These are phyloP conservation scores for Malassezia slooffiae DNA, from an alignment of 1,284 basidiomycete species.

Conservation along the genomic window DNA sequence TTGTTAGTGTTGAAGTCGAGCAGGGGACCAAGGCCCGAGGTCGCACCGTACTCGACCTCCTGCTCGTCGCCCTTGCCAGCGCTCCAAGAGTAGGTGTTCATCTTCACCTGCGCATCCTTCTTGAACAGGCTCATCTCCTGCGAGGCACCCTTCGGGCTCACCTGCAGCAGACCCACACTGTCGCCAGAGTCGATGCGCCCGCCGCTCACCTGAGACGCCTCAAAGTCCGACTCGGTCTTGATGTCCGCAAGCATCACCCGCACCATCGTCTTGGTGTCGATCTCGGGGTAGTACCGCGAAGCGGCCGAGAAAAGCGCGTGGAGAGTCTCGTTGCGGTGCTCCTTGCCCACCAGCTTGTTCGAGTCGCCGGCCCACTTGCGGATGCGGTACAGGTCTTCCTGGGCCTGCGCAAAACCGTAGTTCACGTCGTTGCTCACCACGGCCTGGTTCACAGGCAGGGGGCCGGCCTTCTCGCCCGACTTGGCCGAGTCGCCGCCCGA, in stretches of 20 bases:
- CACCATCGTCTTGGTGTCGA: constrained; percentile 25
- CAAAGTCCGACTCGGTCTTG: constrained; percentile 40
- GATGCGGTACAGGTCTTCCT: constrained; percentile 32
- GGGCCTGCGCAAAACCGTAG: constrained; percentile 29
- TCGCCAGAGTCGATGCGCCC: constrained; percentile 34
- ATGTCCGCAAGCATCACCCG: constrained; percentile 41
- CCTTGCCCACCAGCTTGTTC: constrained; percentile 18
- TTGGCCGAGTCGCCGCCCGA: too few species aligned
- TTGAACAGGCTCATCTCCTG: constrained; percentile 29
- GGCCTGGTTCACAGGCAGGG: constrained; percentile 12
- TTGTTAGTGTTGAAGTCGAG: constrained; percentile 32
- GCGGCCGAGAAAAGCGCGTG: constrained; percentile 36
- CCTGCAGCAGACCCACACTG: constrained; percentile 36
- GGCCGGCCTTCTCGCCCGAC: too few species aligned
- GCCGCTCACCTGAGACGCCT: constrained; percentile 16
- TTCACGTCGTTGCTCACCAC: constrained; percentile 24
- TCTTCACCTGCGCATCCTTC: constrained; percentile 18
- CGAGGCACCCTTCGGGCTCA: constrained; percentile 25
- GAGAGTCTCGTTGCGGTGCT: constrained; percentile 32
- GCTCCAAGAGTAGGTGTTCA: constrained; percentile 28
- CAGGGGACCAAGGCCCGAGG: constrained; percentile 21
- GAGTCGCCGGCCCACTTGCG: constrained; percentile 37
- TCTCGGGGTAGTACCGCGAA: constrained; percentile 40
- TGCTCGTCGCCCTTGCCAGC: constrained; percentile 7
- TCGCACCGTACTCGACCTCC: constrained; percentile 12